These are phyloP conservation scores for Plantago lanceolata DNA, from an alignment of 305 asterid species.

Conservation along the genomic window DNA sequence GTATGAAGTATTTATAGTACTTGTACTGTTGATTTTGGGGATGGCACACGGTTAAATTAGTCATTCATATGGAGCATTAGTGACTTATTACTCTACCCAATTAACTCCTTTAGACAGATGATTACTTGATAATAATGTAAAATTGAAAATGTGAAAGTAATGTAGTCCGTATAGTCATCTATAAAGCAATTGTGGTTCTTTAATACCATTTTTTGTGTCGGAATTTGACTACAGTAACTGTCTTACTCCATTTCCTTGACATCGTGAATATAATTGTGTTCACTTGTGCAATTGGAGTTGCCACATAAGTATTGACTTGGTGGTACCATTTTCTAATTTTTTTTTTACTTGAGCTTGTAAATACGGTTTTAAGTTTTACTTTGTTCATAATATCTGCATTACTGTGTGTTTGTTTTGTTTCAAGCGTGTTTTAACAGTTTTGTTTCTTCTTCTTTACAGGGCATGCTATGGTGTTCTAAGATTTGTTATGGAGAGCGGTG, in stretches of 20 bases:
- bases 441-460: constrained; percentile 17
- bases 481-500: constrained; percentile 30
- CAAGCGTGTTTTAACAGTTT: too few relatives aligned
- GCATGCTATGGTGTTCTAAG: constrained; percentile 35
- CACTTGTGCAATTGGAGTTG: background rate
- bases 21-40: constrained; percentile 21
- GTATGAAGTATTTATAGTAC: constrained; percentile 9
- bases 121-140: too few relatives aligned
- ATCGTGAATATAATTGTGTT: background rate
- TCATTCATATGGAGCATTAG: too few relatives aligned
- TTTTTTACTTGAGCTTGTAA: background rate
- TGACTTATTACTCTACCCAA: too few relatives aligned
- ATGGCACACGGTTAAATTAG: constrained; percentile 25
- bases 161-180: too few relatives aligned
- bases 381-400: too few relatives aligned
- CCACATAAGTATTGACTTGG: background rate
- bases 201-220: constrained; percentile 1
- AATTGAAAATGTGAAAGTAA: too few relatives aligned
- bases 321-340: background rate
- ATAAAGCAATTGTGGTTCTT: background rate
- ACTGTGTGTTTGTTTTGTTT: too few relatives aligned
- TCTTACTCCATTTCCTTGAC: background rate
- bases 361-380: too few relatives aligned
- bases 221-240: background rate
- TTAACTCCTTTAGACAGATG: too few relatives aligned